A percentile compares a stretch with the other conserved stretches of the same genome.
These are phyloP conservation scores for Venturia asperata DNA, from an alignment of 2,329 filamentous ascomycete genomes.

Conservation along the genomic window DNA sequence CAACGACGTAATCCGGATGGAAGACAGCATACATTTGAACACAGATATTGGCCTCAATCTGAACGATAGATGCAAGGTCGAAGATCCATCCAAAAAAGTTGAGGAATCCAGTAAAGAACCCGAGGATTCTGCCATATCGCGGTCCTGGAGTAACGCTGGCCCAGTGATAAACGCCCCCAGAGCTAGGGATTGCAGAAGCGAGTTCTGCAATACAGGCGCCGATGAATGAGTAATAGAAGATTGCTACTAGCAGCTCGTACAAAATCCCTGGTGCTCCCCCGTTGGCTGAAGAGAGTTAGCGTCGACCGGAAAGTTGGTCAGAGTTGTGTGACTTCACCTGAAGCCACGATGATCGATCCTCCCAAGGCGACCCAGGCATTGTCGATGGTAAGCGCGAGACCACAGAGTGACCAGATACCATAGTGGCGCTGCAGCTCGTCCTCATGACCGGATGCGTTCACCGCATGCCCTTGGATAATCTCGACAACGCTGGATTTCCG, in stretches of 20 bases:
- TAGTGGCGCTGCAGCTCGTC: constrained; percentile 48
- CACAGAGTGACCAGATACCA: constrained; percentile 28
- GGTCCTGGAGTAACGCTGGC: constrained; percentile 42
- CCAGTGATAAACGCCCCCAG: constrained; percentile 47
- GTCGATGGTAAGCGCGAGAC: constrained; percentile 39
- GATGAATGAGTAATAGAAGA: constrained; percentile 47
- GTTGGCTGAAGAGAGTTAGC: constrained; percentile 41
- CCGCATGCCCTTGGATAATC: constrained; percentile 26
- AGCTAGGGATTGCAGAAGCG: constrained; percentile 39
- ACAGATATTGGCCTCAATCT: constrained; percentile 40
- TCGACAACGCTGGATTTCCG: constrained; percentile 4
- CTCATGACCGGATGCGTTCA: constrained; percentile 46
- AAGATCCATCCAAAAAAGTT: constrained; percentile 40
- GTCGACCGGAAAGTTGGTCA: constrained; percentile 37
- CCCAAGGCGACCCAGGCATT: constrained; percentile 42
- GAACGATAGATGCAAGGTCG: constrained; percentile 39
- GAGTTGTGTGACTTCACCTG: constrained; percentile 14
- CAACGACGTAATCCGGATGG: constrained; percentile 39
- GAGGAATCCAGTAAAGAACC: constrained; percentile 18
- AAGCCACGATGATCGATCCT: constrained; percentile 39
- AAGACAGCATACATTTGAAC: constrained; percentile 45
- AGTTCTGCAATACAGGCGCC: constrained; percentile 46
- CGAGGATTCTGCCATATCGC: constrained; percentile 12
- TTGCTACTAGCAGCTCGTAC: constrained; percentile 43
- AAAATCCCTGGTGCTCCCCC: constrained; percentile 36